Base-by-base conservation (phyloP, 805 yeast genomes). In the Myxozyma udenii region DNA sequence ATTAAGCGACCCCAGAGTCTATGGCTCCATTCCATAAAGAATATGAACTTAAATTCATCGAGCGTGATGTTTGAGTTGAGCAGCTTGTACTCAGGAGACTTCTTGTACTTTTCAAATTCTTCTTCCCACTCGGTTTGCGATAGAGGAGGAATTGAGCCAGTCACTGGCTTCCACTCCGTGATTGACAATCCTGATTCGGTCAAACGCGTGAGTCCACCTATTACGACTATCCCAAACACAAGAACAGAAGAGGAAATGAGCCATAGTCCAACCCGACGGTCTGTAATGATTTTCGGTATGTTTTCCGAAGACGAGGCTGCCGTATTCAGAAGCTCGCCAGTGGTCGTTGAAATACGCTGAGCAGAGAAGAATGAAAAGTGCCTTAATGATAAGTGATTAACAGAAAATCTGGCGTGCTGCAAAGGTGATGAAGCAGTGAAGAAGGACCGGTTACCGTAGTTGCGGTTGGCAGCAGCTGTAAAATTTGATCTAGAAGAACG, bases 131-230 rank as follows among this genome's bases (percentile, higher is more conserved):
- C 90, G 44, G 72, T 71, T 62, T 87, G 82, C 53, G 71, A 79
- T 63, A 85, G 65, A 0, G 98, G 98, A 1, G 99, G 99, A 12
- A 93, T 69, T 1, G 95, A 73, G 42, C 99, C 99, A 0, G 98
- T 88, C 24, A 93, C 89, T 1, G 99, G 99, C 67, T 83, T 87
- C 99, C 99, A 93, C 66, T 93, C 98, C 1, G 98, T 93, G 67
- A 93, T 93, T 43, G 95, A 85, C 41, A 93, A 74, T 0, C 98
- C 99, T 0, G 96, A 87, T 66, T 93, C 99, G 0, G 98, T 93
- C 41, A 93, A 75, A 63, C 99, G 78, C 0, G 98, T 93, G 41
- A 93, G 75, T 0, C 99, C 99, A 41, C 98, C 99, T 3, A 93
- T 74, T n/a, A 93, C 83, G 14, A 93, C 98, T 55, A 93, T 93